phyloP scores from a whole-genome alignment of 1,284 basidiomycete species.

The Puccinia triticina region DNA sequence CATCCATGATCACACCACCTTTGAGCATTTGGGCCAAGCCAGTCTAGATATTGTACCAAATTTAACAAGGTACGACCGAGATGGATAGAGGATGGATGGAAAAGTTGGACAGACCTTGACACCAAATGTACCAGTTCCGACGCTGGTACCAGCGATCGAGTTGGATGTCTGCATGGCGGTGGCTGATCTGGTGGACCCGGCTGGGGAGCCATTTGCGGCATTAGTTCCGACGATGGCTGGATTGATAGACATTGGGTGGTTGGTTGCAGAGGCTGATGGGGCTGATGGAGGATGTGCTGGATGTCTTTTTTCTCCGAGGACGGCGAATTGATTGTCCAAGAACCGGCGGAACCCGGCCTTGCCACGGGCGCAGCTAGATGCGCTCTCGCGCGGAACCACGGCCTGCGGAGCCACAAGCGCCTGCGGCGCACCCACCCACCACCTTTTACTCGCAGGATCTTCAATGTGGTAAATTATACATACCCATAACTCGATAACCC shows the following conservation, averaged over 20 bases:
- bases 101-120: conserved; percentile 53
- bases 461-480: too few relatives aligned
- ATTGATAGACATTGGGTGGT: conserved; percentile 25
- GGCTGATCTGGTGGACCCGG: conserved; percentile 44
- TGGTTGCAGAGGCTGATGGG: conserved; percentile 17
- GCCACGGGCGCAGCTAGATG: too few relatives aligned
- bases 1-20: conserved; percentile 62
- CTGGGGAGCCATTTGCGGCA: conserved; percentile 15
- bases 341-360: too few relatives aligned
- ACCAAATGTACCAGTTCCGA: conserved; percentile 54
- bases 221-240: conserved; percentile 17
- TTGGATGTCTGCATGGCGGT: conserved; percentile 48
- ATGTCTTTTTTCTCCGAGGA: too few relatives aligned
- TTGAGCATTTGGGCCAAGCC: conserved; percentile 62
- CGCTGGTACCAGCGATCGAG: conserved; percentile 40
- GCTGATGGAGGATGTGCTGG: conserved; percentile 9
- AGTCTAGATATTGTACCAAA: conserved; percentile 44
- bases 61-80: conserved; percentile 25
- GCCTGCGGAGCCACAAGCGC: too few relatives aligned
- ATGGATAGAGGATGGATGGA: neutral
- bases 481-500: too few relatives aligned
- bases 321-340: too few relatives aligned
- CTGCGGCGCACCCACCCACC: too few relatives aligned
- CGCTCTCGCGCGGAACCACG: too few relatives aligned
- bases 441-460: too few relatives aligned